Conservation (phyloP, 495 filamentous ascomycete genomes). For the Aspergillus conjunctus region DNA sequence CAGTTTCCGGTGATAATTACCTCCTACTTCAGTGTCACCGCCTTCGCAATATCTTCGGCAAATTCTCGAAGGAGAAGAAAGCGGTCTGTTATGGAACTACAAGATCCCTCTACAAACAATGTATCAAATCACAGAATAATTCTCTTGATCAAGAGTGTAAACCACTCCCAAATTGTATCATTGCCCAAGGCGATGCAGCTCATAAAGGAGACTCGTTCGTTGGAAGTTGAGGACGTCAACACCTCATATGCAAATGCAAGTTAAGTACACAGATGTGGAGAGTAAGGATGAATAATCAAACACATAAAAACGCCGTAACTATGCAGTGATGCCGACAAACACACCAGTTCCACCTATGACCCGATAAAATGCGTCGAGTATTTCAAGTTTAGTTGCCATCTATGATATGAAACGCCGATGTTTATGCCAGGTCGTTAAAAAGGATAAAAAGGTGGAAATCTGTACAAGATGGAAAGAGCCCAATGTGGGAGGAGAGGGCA, state of each 20-base stretch:
- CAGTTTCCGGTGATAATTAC: too few species aligned
- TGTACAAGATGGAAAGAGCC: conserved; percentile 33
- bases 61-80: too few species aligned
- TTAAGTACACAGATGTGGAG: background rate
- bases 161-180: conserved; percentile 1
- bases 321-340: conserved; percentile 17
- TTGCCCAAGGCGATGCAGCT: background rate
- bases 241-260: conserved; percentile 32
- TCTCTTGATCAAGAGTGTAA: background rate
- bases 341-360: conserved; percentile 16
- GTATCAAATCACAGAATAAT: too few species aligned
- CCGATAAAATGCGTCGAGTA: conserved; percentile 19
- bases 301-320: conserved; percentile 30
- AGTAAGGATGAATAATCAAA: conserved; percentile 6
- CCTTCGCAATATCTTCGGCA: too few species aligned
- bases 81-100: too few species aligned
- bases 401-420: conserved; percentile 37
- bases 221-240: background rate
- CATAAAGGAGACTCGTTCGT: background rate
- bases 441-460: conserved; percentile 20
- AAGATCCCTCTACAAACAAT: too few species aligned
- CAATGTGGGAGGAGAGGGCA: conserved; percentile 3
- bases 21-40: too few species aligned
- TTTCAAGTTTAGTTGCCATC: conserved; percentile 25
- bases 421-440: conserved; percentile 33